These are phyloP conservation scores for Penicillium frequentans DNA, from an alignment of 2,329 filamentous ascomycete species.

Conservation along the genomic window DNA sequence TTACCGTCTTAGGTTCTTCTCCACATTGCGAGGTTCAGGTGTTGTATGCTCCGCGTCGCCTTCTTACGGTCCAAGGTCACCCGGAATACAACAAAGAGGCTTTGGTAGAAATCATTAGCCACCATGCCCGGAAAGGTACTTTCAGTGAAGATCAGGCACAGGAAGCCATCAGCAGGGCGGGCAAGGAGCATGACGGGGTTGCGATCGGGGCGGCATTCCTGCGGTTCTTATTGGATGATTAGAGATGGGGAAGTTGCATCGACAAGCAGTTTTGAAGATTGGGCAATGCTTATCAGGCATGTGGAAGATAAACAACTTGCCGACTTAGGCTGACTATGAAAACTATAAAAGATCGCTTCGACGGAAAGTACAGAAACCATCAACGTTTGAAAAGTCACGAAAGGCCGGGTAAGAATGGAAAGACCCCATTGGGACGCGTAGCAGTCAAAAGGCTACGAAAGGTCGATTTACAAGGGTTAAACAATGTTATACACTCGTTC, in stretches of 20 bases:
- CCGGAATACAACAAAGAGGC: constrained; percentile 78
- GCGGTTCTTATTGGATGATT: constrained; percentile 66
- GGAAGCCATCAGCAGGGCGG: constrained; percentile 67
- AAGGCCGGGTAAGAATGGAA: too few species aligned
- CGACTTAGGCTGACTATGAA: too few species aligned
- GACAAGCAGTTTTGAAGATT: too few species aligned
- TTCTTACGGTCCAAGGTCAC: constrained; percentile 81
- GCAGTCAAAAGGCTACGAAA: too few species aligned
- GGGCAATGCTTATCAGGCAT: too few species aligned
- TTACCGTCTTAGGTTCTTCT: constrained; percentile 65
- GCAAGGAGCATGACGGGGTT: constrained; percentile 75
- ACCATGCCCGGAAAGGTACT: constrained; percentile 65
- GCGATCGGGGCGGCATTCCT: constrained; percentile 72
- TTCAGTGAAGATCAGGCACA: constrained; percentile 68
- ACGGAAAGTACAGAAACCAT: too few species aligned
- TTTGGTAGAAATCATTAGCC: constrained; percentile 65
- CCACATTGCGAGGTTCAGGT: constrained; percentile 72
- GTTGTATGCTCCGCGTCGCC: constrained; percentile 66
- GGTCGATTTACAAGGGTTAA: too few species aligned
- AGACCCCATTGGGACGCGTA: too few species aligned
- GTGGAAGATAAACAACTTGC: too few species aligned
- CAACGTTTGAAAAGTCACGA: too few species aligned
- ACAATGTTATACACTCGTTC: too few species aligned
- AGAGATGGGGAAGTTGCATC: background rate
- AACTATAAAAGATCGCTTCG: too few species aligned